phyloP scores from a whole-genome alignment of 129 eudicot genomes.

The Pulicaria dysenterica region DNA sequence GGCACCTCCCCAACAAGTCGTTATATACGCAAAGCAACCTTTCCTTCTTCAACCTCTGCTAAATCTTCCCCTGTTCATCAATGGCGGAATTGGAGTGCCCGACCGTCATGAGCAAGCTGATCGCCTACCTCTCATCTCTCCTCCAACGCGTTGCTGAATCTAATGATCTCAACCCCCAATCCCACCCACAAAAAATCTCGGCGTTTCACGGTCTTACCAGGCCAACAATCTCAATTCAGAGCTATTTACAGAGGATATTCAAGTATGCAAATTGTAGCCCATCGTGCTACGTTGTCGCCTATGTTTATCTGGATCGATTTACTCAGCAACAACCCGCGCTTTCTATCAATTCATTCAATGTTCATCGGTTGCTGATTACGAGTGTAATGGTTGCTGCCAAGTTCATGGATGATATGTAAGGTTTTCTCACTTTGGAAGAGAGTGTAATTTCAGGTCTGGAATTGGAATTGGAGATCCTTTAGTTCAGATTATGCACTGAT shows the following conservation, averaged over 20 bases:
- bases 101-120: slow-evolving; percentile 53
- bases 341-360: slow-evolving; percentile 70
- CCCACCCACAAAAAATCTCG: slow-evolving; percentile 60
- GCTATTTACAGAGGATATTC: slow-evolving; percentile 76
- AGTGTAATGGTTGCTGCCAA: slow-evolving; percentile 94
- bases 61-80: slow-evolving; percentile 25
- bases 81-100: slow-evolving; percentile 84
- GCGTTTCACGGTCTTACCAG: slow-evolving; percentile 75
- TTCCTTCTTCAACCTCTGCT: slow-evolving; percentile 20
- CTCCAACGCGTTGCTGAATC: slow-evolving; percentile 71
- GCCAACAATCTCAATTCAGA: slow-evolving; percentile 69
- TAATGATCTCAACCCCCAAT: slow-evolving; percentile 51
- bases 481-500: slow-evolving; percentile 2
- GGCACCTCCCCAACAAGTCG: slow-evolving; percentile 45
- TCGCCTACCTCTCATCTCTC: slow-evolving; percentile 71
- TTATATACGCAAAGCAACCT: slow-evolving; percentile 31
- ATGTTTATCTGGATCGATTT: slow-evolving; percentile 86
- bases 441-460: slow-evolving; percentile 22
- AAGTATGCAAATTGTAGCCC: slow-evolving; percentile 94
- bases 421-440: not conserved
- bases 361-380: slow-evolving; percentile 85
- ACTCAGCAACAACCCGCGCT: slow-evolving; percentile 65
- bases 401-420: slow-evolving; percentile 96
- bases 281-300: slow-evolving; percentile 81
- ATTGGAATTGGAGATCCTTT: slow-evolving; percentile 20